phyloP scores from a whole-genome alignment of 2,329 filamentous ascomycete species.

The Penicillium sp. region DNA sequence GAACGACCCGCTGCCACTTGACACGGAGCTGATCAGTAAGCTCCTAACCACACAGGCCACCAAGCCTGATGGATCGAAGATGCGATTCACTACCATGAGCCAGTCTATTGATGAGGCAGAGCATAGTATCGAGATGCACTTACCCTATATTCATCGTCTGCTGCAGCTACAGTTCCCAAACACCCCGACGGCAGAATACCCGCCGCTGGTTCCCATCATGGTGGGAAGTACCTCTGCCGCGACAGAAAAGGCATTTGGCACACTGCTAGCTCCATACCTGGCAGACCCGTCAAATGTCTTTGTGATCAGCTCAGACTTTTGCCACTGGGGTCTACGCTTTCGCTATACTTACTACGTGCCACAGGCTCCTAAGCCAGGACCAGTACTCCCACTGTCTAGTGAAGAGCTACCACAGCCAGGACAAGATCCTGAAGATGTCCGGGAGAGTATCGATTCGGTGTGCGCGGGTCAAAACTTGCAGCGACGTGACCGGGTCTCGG shows the following conservation, averaged over 20 bases:
- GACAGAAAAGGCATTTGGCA: constrained; percentile 70
- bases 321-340: constrained; percentile 89
- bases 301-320: constrained; percentile 92
- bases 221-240: constrained; percentile 71
- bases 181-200: constrained; percentile 60
- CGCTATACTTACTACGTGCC: constrained; percentile 78
- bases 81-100: constrained; percentile 60
- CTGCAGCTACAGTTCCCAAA: constrained; percentile 59
- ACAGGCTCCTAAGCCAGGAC: constrained; percentile 45
- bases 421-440: constrained; percentile 29
- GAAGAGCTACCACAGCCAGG: constrained; percentile 48
- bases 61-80: constrained; percentile 37
- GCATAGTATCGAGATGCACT: constrained; percentile 95
- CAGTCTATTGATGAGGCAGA: constrained; percentile 72
- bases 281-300: constrained; percentile 75
- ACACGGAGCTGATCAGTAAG: constrained; percentile 47
- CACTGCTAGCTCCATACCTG: constrained; percentile 76
- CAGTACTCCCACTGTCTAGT: constrained; percentile 44
- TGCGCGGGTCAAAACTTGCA: constrained; percentile 34
- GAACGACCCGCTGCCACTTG: constrained; percentile 48
- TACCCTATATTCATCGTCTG: constrained; percentile 88
- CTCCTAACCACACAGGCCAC: constrained; percentile 37
- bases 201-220: constrained; percentile 81
- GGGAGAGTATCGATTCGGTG: constrained; percentile 35
- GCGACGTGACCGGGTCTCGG: constrained; percentile 39